Evolutionary conservation across 805 yeast species (phyloP).

Genomic region (Saccharomycopsis sp.): DNA sequence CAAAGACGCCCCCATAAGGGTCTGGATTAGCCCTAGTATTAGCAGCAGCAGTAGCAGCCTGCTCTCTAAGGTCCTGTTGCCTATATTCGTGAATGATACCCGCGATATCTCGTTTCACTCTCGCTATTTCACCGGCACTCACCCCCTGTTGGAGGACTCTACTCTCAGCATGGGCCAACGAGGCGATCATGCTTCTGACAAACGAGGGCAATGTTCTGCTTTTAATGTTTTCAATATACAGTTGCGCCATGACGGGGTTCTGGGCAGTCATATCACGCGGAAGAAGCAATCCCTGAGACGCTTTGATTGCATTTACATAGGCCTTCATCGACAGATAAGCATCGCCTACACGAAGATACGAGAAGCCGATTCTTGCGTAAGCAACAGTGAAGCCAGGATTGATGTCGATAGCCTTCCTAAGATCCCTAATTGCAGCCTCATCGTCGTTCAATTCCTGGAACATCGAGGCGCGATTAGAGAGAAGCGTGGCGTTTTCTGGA

Average conservation of each 20-base stretch:
- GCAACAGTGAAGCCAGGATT: slow-evolving; percentile 34
- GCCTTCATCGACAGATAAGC: slow-evolving; percentile 31
- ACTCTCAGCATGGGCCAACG: slow-evolving; percentile 14
- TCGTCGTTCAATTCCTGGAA: slow-evolving; percentile 31
- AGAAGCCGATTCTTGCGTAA: slow-evolving; percentile 34
- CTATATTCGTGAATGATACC: not conserved
- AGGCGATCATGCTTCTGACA: slow-evolving; percentile 1
- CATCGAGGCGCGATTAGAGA: slow-evolving; percentile 37
- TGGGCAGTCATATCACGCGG: slow-evolving; percentile 6
- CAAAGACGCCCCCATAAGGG: no score
- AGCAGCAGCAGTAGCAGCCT: no score
- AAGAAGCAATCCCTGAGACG: slow-evolving; percentile 17
- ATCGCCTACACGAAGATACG: slow-evolving; percentile 32
- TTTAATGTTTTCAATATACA: slow-evolving; percentile 8
- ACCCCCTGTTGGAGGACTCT: slow-evolving; percentile 20
- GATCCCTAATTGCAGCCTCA: slow-evolving; percentile 33
- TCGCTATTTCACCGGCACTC: not conserved
- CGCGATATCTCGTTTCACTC: slow-evolving; percentile 6
- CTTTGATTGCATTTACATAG: slow-evolving; percentile 32
- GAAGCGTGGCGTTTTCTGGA: slow-evolving; percentile 30
- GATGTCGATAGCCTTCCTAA: slow-evolving; percentile 28
- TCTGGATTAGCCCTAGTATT: no score
- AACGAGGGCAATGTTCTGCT: slow-evolving; percentile 14
- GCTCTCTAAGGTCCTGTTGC: no score
- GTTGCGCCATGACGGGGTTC: not conserved